Evolutionary conservation across 1,139 yeast species (phyloP).

Genomic region (Schizosaccharomyces versatilis): DNA sequence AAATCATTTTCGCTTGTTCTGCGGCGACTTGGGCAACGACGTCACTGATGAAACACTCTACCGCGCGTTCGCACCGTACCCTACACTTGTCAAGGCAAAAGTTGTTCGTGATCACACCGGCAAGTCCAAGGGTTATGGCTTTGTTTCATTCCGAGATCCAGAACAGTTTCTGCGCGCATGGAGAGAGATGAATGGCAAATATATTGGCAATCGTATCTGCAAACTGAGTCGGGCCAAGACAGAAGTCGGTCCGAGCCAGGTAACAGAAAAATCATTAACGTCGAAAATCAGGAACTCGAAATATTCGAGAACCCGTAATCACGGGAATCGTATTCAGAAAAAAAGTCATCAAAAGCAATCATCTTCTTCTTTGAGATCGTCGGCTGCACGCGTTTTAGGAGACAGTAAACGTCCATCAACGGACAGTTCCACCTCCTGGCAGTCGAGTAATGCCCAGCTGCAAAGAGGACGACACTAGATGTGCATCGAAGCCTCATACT

Average conservation of each 20-base stretch:
- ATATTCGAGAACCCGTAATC: background rate
- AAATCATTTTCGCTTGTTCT: slow-evolving; percentile 47
- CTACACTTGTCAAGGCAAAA: slow-evolving; percentile 31
- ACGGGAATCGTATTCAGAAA: background rate
- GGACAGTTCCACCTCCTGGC: too few species aligned
- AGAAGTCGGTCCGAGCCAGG: background rate
- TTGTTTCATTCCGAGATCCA: slow-evolving; percentile 50
- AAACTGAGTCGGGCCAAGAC: slow-evolving; percentile 23
- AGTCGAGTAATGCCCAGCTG: background rate
- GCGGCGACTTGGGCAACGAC: slow-evolving; percentile 52
- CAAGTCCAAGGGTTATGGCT: slow-evolving; percentile 59
- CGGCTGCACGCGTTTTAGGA: background rate
- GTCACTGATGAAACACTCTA: slow-evolving; percentile 35
- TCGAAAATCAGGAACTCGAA: background rate
- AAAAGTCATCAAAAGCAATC: background rate
- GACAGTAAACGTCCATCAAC: too few species aligned
- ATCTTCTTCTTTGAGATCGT: background rate
- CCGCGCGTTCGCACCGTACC: slow-evolving; percentile 31
- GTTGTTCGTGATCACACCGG: slow-evolving; percentile 31
- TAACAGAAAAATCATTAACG: background rate
- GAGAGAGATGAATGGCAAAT: slow-evolving; percentile 51
- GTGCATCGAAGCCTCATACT: background rate
- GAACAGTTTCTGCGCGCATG: slow-evolving; percentile 46
- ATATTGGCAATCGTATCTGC: slow-evolving; percentile 53
- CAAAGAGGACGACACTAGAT: background rate